Evolutionary conservation across 352 stramenopile genomes (phyloP).

Genomic region (Globisporangium rhizosaccharum): DNA sequence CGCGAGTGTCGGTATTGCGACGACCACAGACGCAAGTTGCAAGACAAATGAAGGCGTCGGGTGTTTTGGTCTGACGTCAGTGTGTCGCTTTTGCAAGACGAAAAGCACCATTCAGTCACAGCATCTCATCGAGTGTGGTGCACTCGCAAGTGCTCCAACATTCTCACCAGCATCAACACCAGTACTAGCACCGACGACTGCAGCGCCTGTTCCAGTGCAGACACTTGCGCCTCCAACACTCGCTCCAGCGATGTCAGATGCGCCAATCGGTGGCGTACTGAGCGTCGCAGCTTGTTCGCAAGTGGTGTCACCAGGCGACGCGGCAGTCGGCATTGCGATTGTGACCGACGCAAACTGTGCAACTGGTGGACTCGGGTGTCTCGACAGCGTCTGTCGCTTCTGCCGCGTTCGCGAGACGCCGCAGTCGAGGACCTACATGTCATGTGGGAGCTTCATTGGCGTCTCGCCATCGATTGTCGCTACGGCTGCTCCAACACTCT

Average conservation of each 20-base stretch:
- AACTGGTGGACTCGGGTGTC: conserved; percentile 11
- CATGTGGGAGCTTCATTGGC: conserved; percentile 10
- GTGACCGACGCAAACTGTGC: conserved; percentile 10
- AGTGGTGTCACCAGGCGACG: conserved; percentile 5
- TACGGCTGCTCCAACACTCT: not conserved
- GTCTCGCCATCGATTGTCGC: not conserved
- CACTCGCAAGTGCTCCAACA: not conserved
- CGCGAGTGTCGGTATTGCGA: conserved; percentile 7
- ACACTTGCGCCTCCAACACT: not conserved
- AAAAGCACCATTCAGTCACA: conserved; percentile 10
- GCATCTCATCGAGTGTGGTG: conserved; percentile 11
- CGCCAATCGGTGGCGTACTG: not conserved
- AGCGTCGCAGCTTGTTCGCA: conserved; percentile 3
- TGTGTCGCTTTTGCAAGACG: conserved; percentile 18
- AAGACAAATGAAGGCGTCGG: not conserved
- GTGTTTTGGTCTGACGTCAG: conserved; percentile 5
- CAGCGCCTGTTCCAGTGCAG: not conserved
- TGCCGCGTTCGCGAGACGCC: conserved; percentile 30
- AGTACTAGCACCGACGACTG: not conserved
- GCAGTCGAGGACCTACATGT: conserved; percentile 25
- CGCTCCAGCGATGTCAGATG: not conserved
- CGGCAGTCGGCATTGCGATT: conserved; percentile 12
- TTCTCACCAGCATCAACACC: not conserved
- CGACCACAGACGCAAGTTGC: conserved; percentile 8
- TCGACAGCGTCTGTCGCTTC: conserved; percentile 20